Evolutionary conservation across 108 stramenopile genomes (phyloP), one percentile per base, ranked within the genome.

Genomic region (Cyclotella kingstonii): DNA sequence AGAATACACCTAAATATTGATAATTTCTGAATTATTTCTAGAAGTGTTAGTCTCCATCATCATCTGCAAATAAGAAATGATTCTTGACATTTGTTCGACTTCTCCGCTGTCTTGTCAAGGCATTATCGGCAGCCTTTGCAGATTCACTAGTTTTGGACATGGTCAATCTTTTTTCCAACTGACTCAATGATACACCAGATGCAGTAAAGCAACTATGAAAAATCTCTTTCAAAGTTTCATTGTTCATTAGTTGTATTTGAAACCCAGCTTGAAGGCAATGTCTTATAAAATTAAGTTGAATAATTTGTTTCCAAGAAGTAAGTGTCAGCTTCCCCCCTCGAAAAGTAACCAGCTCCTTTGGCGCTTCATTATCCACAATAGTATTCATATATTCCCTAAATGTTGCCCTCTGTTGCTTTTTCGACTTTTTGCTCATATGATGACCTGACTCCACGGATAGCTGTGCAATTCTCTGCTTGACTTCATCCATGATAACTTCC

Each of bases 241-340:
- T 93, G 21, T 84, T 84, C 73, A 85, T 60, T 10, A 93, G 43
- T 60, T 93, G 92, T 11, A 78, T 57, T 71, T 88, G 88, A 55
- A 93, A 90, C 44, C 87, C 92, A 25, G 85, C 85, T 51, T 93
- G 92, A 12, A 89, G 65, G 59, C 89, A 90, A 35, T 84, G 85
- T 38, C 87, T 64, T n/a, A 93, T 54, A 73, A 87, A 89, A 44
- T 86, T 81, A n/a, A 89, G 76, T 25, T 86, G 83, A 9, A 86
- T 66, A 48, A 93, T 78, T 43, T 89, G 89, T 40, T 72, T 78
- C 87, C 87, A 93, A 1, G 77, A 77, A 5, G 27, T 66, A 39
- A 93, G 40, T 34, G 62, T 73, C 51, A 93, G 38, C 36, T 67
- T 77, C 18, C 87, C 89, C 4, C 85, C 82, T 33, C 85, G 78